Evolutionary conservation across 208 protist species (phyloP).

Genomic region (Trypanosoma scelopori): DNA sequence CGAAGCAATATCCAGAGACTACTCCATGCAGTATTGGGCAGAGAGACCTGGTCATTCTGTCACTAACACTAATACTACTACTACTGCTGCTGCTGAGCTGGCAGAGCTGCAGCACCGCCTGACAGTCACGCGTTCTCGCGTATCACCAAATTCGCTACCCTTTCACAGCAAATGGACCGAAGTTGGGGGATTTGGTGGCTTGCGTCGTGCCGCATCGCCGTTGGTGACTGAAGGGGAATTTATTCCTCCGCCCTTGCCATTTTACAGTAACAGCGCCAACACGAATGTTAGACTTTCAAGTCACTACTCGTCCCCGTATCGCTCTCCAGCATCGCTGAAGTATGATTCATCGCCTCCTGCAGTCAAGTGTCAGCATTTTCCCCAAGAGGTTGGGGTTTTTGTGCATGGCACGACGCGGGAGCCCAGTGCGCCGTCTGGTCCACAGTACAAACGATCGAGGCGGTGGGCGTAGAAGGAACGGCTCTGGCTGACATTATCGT

Average conservation of each 20-base stretch:
- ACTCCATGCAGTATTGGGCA: background rate
- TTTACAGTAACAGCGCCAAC: no score
- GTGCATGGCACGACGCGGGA: background rate
- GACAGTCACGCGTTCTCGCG: no score
- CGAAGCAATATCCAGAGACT: background rate
- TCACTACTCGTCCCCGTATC: background rate
- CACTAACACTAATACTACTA: background rate
- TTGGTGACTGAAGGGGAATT: no score
- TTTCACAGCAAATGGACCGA: no score
- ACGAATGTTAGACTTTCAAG: no score
- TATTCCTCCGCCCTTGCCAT: no score
- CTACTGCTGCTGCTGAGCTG: background rate
- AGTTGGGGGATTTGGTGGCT: no score
- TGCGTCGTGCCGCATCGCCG: no score
- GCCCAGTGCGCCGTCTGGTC: background rate
- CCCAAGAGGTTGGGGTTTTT: background rate
- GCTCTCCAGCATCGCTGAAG: background rate
- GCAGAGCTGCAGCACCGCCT: background rate
- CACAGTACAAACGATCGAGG: conserved; percentile 21
- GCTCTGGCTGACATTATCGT: no score
- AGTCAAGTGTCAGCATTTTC: background rate
- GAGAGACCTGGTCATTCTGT: background rate
- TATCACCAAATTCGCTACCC: no score
- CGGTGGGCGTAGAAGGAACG: conserved; percentile 14
- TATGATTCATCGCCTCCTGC: background rate